Base-by-base conservation (phyloP, 23 red algal genomes). In the Pyropia yezoensis region DNA sequence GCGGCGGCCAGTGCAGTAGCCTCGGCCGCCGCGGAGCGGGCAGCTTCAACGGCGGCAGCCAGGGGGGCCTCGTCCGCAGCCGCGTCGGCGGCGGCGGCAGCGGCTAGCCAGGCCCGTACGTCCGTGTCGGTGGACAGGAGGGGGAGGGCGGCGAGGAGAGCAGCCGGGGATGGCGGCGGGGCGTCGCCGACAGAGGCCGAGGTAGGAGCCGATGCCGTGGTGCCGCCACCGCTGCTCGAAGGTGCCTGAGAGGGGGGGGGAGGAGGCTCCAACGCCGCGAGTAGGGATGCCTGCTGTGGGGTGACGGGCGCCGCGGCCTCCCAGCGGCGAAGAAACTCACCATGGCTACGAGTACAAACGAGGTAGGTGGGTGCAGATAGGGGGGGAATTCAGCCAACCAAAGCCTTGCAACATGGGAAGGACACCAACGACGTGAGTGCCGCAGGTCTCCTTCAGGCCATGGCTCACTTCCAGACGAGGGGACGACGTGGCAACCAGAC, bases 321-420 rank as follows among this genome's bases (percentile, higher is more conserved):
- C 85, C 85, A 90, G 17, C 65, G 59, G 18, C 72, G 69, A 33
- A 90, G 66, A 49, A 90, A 90, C 50, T 90, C 74, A 47, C 74
- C 76, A 39, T 90, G 85, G 18, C 85, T 61, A 34, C 61, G 69
- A 8, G 9, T 3, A 13, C 4, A 47, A 47, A 47, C 6, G 39
- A 13, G 39, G 39, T 8, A 47, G 39, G 39, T 12, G 12, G 0
- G 39, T 47, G 39, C 39, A 47, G 39, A 3, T n/a, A n/a, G n/a
- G 39, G 4, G 11, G 39, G 39, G 11, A 47, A 47, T 8, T 47
- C 39, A 47, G 11, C 39, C 7, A 13, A 47, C 39, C 39, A 47
- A 3, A 13, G 11, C 39, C 0, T 1, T 47, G 39, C 3, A 47
- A 47, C 4, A 12, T 11, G 11, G 39, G 39, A 8, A 47, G 11